Evolutionary conservation across 1,284 basidiomycete species (phyloP).

Genomic region (Abortiporus biennis): DNA sequence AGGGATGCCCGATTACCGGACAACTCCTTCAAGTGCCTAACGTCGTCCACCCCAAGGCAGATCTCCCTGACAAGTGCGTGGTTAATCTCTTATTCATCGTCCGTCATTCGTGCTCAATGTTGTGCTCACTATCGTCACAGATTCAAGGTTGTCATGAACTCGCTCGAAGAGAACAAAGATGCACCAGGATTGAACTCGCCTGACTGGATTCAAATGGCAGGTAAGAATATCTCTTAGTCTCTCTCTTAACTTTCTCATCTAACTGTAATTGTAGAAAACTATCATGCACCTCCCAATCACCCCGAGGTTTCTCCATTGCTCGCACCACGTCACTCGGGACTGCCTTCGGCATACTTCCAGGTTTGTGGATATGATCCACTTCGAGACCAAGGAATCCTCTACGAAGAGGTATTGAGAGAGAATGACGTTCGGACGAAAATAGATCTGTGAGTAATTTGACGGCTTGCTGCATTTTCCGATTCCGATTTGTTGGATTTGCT

Average conservation of each 20-base stretch:
- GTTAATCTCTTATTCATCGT: not conserved
- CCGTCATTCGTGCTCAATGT: not conserved
- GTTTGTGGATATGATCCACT: constrained; percentile 13
- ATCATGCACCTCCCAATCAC: constrained; percentile 3
- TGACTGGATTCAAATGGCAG: not conserved
- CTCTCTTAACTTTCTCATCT: not conserved
- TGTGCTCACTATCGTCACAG: not conserved
- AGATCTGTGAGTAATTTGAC: constrained; percentile 11
- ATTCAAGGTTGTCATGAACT: not conserved
- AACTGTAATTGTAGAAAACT: no score
- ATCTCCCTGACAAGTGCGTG: constrained; percentile 6
- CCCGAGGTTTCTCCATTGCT: constrained; percentile 8
- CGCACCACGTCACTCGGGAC: constrained; percentile 3
- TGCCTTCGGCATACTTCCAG: constrained; percentile 13
- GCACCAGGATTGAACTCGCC: not conserved
- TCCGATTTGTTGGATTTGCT: no score
- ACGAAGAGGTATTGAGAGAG: constrained; percentile 10
- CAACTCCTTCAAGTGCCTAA: constrained; percentile 9
- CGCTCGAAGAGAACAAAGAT: constrained; percentile 1
- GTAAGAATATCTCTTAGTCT: not conserved
- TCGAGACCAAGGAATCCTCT: constrained; percentile 14
- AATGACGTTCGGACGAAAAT: constrained; percentile 12
- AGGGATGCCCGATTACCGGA: constrained; percentile 8
- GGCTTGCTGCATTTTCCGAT: not conserved
- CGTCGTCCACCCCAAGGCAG: constrained; percentile 7